Percentiles rank a stretch among this genome's conserved stretches.
Evolutionary conservation across 805 yeast genomes (phyloP).

Genomic region (Komagataella mondaviorum): DNA sequence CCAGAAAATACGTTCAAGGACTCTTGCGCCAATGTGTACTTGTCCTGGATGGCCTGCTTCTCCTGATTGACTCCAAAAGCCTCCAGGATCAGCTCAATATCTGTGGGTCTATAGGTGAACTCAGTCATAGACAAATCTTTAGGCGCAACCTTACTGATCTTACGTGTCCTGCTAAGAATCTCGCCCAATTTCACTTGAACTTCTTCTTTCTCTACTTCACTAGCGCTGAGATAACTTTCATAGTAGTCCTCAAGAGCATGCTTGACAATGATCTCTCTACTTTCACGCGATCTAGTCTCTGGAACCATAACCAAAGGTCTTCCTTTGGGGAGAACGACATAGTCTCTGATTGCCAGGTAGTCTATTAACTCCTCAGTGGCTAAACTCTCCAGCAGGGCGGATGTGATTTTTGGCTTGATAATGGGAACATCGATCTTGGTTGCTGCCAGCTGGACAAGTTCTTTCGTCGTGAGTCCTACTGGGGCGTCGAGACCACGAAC

Average conservation of each 20-base stretch:
- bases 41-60: neutral
- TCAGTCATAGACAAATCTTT: neutral
- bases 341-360: neutral
- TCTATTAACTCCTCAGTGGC: neutral
- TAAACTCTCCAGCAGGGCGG: neutral
- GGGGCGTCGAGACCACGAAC: neutral
- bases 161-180: neutral
- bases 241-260: neutral
- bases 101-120: neutral
- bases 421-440: neutral
- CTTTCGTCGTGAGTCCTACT: neutral
- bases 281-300: neutral
- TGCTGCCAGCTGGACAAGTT: neutral
- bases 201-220: neutral
- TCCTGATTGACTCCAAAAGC: neutral
- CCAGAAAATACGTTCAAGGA: neutral
- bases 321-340: neutral
- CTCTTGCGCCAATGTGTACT: neutral
- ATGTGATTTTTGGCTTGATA: neutral
- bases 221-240: neutral
- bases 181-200: neutral
- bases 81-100: neutral
- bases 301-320: neutral
- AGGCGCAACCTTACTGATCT: neutral
- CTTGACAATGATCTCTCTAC: neutral